Conservation (phyloP, 2,329 filamentous ascomycete species). For the Sporothrix humicola region DNA sequence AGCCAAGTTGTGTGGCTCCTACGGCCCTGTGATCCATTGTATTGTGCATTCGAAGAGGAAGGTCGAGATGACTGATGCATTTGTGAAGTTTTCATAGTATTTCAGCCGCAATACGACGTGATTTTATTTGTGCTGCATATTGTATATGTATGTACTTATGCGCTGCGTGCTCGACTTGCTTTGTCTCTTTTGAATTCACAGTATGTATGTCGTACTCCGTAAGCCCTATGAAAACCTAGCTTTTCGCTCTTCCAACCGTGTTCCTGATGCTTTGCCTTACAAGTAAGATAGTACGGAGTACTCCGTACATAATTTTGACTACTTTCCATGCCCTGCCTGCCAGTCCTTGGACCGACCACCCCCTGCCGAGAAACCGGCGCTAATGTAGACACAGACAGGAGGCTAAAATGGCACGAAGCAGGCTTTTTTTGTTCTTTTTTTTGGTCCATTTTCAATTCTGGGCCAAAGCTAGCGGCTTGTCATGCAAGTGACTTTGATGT, state of each 20-base stretch:
- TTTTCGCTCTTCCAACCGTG: neutral
- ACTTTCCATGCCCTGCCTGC: neutral
- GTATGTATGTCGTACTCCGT: too few species aligned
- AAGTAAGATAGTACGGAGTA: neutral
- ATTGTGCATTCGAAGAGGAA: neutral
- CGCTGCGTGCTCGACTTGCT: too few species aligned
- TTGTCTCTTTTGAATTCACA: too few species aligned
- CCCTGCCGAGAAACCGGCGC: neutral
- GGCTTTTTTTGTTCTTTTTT: conserved; percentile 9
- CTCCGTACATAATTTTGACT: neutral
- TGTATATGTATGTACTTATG: too few species aligned
- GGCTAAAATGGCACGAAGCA: conserved; percentile 16
- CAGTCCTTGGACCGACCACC: neutral
- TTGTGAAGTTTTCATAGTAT: neutral
- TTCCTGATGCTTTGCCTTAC: conserved; percentile 2
- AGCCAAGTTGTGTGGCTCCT: neutral
- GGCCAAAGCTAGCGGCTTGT: conserved; percentile 5
- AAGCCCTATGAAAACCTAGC: neutral
- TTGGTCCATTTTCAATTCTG: neutral
- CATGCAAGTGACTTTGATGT: neutral
- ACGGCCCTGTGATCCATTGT: neutral
- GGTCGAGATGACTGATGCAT: neutral
- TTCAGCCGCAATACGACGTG: neutral
- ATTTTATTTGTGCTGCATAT: neutral
- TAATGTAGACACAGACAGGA: conserved; percentile 18